Evolutionary conservation across 495 filamentous ascomycete genomes (phyloP), one percentile per base, ranked within the genome.

Genomic region (Penicillium bovifimosum): DNA sequence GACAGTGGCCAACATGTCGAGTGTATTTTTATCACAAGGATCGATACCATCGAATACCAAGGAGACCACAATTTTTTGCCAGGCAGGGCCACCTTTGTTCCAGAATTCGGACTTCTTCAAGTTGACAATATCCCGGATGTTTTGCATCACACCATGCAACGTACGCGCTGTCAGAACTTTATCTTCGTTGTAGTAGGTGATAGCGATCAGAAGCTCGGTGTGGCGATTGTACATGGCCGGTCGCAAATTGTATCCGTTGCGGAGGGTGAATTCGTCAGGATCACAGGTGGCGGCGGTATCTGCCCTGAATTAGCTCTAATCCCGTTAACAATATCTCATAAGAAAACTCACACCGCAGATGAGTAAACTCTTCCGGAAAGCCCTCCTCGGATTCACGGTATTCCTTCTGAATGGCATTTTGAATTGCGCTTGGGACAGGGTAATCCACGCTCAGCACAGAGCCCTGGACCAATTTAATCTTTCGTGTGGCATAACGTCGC

Each of bases 101-200:
- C 93, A 98, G 78, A 98, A 98, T 64, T 95, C 90, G 6, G 93
- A 96, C 68, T 91, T 96, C 73, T 96, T 96, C 60, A 96, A 71
- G 72, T 95, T 96, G 63, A 96, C 92, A 67, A 98, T 96, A 61
- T 98, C 92, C 43, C 91, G 86, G 56, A 98, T 87, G 63, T 98
- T 98, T 68, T 95, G 90, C 93, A 98, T 98, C 31, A 96, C 91
- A 67, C 91, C 90, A 64, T 98, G 92, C 38, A 98, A 74, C 0
- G 93, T 98, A 59, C 93, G 86, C 20, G 93, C 80, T 2, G 91
- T 92, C 55, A 98, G 76, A 9, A 88, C 83, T 72, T 96, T 98
- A 75, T 98, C 93, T 77, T 98, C 93, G 72, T 97, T 97, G 77
- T 97, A 98, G 73, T 96, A 96, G 36, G 93, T 98, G 65, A 98